Percentiles rank a stretch among this genome's conserved stretches.
Conservation (phyloP, 441 rosid genomes). For the Dalechampia spathulata region DNA sequence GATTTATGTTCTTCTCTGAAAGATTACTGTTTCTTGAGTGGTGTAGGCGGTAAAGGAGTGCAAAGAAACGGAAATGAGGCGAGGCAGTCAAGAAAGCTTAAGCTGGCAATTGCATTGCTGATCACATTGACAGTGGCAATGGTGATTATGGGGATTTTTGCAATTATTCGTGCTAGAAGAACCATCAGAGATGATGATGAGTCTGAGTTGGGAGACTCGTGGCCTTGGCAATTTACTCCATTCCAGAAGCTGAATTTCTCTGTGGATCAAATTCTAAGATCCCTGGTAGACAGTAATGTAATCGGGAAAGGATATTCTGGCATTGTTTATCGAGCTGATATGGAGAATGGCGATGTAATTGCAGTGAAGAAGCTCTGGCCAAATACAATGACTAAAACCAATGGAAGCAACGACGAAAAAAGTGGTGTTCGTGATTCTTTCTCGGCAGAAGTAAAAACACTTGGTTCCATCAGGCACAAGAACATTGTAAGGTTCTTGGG, state of each 20-base stretch:
- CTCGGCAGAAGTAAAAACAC: constrained; percentile 85
- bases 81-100: constrained; percentile 43
- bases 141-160: constrained; percentile 69
- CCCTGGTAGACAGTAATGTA: constrained; percentile 73
- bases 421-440: constrained; percentile 73
- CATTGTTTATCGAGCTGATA: constrained; percentile 84
- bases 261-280: constrained; percentile 69
- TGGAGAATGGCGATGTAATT: constrained; percentile 78
- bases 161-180: constrained; percentile 51
- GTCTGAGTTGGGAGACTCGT: constrained; percentile 71
- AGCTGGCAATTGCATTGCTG: constrained; percentile 63
- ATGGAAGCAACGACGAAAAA: constrained; percentile 39
- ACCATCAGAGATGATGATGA: constrained; percentile 43
- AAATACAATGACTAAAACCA: constrained; percentile 32
- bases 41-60: constrained; percentile 27
- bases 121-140: constrained; percentile 55
- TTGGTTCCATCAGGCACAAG: constrained; percentile 93
- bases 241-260: constrained; percentile 93
- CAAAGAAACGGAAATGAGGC: constrained; percentile 21
- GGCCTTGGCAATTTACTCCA: constrained; percentile 95
- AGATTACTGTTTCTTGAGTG: constrained; percentile 54
- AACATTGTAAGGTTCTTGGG: constrained; percentile 92
- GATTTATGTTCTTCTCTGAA: constrained; percentile 62
- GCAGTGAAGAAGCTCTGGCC: constrained; percentile 99
- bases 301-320: constrained; percentile 99